Base-by-base conservation (phyloP, 2,329 filamentous ascomycete genomes). In the Talaromyces sp. region DNA sequence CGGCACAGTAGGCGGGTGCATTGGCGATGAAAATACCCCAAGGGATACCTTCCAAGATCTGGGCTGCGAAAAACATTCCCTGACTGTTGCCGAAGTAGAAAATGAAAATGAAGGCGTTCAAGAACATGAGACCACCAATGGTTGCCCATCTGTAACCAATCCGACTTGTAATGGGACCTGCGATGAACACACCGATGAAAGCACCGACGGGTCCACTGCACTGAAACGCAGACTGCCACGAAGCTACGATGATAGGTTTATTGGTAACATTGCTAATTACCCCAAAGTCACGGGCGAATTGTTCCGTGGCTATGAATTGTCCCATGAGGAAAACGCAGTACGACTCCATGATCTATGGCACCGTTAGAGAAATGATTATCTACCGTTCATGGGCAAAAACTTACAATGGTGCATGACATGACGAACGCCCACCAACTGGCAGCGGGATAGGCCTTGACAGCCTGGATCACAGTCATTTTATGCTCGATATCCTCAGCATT, bases 11-110 rank as follows among this genome's bases (percentile, higher is more conserved):
- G 7, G 87, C 86, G 0, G 87, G 87, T 4, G 86, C 82, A 72
- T 88, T 88, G 72, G 86, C 86, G 69, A 88, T 87, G 74, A 89
- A 89, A 70, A 89, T 83, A 31, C 87, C 87, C 87, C 87, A 89
- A 2, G 87, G 87, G 4, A 89, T 71, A 67, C 87, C 87, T 73
- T 87, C 85, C 56, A 89, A 80, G 63, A 86, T 75, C 78, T 89
- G 86, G 43, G 82, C 78, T 4, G 80, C 80, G 70, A 87, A 82
- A 66, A 84, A 75, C 67, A 84, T 74, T 1, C 71, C 72, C 49
- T 79, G 72, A 62, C 75, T 79, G 65, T 81, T 73, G 69, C 73
- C 82, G 64, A 82, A 84, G 69, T 78, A 84, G 67, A 81, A 83
- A 9, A 82, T 81, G 1, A 86, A 77, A 62, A 85, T 76, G 68